Percentiles rank a stretch among this genome's conserved stretches.
These are phyloP conservation scores for Ailanthus altissimus DNA, from an alignment of 345 rosid species.

Conservation along the genomic window DNA sequence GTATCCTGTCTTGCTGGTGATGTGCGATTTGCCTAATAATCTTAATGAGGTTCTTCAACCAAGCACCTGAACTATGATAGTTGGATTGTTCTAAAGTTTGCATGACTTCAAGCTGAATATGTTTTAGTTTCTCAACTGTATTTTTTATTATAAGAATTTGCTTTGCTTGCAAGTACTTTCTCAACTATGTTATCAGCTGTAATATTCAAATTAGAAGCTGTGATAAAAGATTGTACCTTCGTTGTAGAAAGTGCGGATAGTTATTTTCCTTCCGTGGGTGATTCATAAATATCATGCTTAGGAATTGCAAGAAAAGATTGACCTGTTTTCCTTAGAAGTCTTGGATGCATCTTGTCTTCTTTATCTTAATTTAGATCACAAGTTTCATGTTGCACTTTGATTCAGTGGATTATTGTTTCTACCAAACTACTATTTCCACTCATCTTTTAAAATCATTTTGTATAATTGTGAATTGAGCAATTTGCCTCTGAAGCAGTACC, in stretches of 20 bases:
- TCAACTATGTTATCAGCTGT: background rate
- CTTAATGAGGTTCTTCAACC: background rate
- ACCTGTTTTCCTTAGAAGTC: background rate
- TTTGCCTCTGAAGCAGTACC: background rate
- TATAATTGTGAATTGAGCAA: background rate
- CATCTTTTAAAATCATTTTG: background rate
- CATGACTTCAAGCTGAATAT: background rate
- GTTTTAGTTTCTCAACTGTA: background rate
- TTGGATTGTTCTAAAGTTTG: background rate
- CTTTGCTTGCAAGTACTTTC: background rate
- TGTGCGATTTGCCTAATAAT: background rate
- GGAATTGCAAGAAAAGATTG: background rate
- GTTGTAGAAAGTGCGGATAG: background rate
- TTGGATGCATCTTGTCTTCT: background rate
- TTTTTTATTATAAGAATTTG: background rate
- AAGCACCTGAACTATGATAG: background rate
- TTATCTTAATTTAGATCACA: background rate
- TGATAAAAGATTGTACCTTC: background rate
- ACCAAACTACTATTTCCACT: background rate
- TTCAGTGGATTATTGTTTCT: background rate
- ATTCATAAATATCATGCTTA: background rate
- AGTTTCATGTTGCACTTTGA: background rate
- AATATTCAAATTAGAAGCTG: background rate
- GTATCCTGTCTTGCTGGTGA: background rate
- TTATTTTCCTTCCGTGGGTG: background rate